Percentiles rank a stretch among this genome's conserved stretches.
Conservation (phyloP, 192 early-diverging fungal genomes). For the Gorgonomyces haynaldii region DNA sequence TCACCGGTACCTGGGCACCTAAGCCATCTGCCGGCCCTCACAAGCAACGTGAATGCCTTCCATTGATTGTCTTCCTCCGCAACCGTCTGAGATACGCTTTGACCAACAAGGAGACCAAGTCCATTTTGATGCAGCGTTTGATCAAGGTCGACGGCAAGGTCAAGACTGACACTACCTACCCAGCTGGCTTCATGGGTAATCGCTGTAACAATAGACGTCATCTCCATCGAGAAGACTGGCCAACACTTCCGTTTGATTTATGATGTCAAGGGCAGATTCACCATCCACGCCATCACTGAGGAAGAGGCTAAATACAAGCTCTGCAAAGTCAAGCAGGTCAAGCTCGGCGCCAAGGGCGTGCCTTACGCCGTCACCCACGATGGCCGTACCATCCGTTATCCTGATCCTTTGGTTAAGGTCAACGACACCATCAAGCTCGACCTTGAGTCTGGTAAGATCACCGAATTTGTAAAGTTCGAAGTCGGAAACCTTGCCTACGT, state of each 20-base stretch:
- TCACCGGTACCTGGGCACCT: slow-evolving; percentile 96
- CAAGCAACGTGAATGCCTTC: slow-evolving; percentile 99
- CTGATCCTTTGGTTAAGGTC: slow-evolving; percentile 97
- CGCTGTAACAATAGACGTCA: slow-evolving; percentile 54
- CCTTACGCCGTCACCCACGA: slow-evolving; percentile 98
- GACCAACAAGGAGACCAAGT: slow-evolving; percentile 90
- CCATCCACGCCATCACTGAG: slow-evolving; percentile 95
- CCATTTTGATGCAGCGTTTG: slow-evolving; percentile 95
- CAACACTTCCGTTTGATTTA: slow-evolving; percentile 99
- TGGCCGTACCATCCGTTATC: slow-evolving; percentile 98
- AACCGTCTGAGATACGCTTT: slow-evolving; percentile 99
- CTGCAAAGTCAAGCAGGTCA: slow-evolving; percentile 92
- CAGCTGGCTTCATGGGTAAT: slow-evolving; percentile 94
- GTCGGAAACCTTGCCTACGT: slow-evolving; percentile 91
- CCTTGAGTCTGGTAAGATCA: slow-evolving; percentile 84
- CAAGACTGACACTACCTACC: slow-evolving; percentile 91
- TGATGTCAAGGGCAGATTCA: slow-evolving; percentile 99
- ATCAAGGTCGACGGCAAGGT: slow-evolving; percentile 99
- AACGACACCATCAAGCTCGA: slow-evolving; percentile 99
- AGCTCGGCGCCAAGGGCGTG: slow-evolving; percentile 91
- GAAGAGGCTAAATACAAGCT: slow-evolving; percentile 99
- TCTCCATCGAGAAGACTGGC: slow-evolving; percentile 87
- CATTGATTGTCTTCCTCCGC: slow-evolving; percentile 94
- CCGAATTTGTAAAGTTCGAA: slow-evolving; percentile 94
- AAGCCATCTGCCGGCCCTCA: slow-evolving; percentile 96